Evolutionary conservation across 495 filamentous ascomycete species (phyloP).

Genomic region (Xylaria nigripes): DNA sequence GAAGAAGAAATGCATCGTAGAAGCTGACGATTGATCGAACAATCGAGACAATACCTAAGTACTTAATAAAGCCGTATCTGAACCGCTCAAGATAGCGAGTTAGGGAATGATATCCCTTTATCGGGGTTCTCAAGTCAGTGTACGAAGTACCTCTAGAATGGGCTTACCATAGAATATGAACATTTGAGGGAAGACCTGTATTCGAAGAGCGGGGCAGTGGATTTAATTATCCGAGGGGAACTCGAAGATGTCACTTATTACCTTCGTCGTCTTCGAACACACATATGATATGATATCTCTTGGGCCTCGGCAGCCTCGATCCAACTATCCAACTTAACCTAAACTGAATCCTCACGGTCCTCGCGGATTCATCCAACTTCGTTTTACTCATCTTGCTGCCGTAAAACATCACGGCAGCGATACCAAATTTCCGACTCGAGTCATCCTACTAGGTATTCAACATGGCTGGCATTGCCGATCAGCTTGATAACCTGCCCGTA

Average conservation of each 20-base stretch:
- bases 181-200: background rate
- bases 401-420: too few relatives aligned
- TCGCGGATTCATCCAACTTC: background rate
- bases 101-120: background rate
- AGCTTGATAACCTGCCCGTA: slow-evolving; percentile 12
- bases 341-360: background rate
- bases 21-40: background rate
- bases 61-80: background rate
- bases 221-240: background rate
- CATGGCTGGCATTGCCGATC: slow-evolving; percentile 10
- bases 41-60: background rate
- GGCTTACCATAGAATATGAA: background rate
- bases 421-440: too few relatives aligned
- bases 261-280: too few relatives aligned
- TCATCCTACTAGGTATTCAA: background rate
- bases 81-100: background rate
- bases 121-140: background rate
- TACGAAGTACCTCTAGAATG: background rate
- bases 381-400: too few relatives aligned
- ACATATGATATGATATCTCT: background rate
- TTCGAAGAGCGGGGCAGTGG: background rate
- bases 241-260: too few relatives aligned
- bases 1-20: background rate
- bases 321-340: background rate
- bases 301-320: background rate